Evolutionary conservation across 306 rosid species (phyloP), one percentile per base, ranked within the genome.

Genomic region (Sphenostylis stenocarpa): DNA sequence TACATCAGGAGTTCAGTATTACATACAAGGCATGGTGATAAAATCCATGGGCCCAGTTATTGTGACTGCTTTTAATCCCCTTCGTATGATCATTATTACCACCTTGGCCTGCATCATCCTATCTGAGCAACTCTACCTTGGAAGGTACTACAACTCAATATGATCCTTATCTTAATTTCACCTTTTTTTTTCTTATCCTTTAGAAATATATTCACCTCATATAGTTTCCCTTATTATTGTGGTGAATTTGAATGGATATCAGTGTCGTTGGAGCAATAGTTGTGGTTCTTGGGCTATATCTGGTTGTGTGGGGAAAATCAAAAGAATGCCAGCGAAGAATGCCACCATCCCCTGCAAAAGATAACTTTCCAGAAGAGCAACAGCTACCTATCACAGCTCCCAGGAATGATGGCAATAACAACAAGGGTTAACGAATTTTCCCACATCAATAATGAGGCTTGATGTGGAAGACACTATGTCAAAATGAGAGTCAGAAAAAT

Each of bases 31-130:
- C 29, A 16, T 84, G 47, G 95, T 93, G 4, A 81, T 86, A 83
- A 88, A 78, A 77, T 67, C 84, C 0, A 88, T 88, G 86, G 95
- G 98, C 1, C 98, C 93, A 19, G 95, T 93, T 2, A 88, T 87
- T 47, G 97, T 93, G 1, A 93, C 97, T 5, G 96, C 96, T 38
- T 91, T 90, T 16, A 91, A 89, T 70, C 97, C 97, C 45, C 72
- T 90, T 1, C 86, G 96, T 52, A 91, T 88, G 98, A 72, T 93
- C 78, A 77, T 91, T 1, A 89, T 91, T 39, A 67, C 93, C 0
- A 57, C 85, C 48, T 60, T 90, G 43, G 91, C 81, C 3, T 83
- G 84, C 57, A 53, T 85, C 60, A 14, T 93, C 51, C 89, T 91
- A 7, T 84, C 93, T 1, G 97, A 93, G 81, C 75, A 82, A 55